Conservation (phyloP, 306 rosid genomes). For the Hippophae tibetana region DNA sequence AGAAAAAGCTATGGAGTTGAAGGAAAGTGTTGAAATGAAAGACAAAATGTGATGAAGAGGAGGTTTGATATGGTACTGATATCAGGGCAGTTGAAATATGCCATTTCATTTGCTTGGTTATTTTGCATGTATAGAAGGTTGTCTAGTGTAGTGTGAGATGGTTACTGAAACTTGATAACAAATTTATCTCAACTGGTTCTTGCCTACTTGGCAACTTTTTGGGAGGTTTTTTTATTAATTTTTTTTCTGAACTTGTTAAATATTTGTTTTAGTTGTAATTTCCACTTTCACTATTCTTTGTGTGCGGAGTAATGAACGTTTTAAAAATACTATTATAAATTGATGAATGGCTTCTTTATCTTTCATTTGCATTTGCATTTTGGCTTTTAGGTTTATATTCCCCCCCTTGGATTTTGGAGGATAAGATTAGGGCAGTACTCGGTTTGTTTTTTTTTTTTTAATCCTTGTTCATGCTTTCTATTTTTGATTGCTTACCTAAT, state of each 20-base stretch:
- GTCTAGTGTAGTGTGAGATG: not conserved
- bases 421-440: too few relatives aligned
- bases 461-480: too few relatives aligned
- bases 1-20: slow-evolving; percentile 1
- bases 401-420: too few relatives aligned
- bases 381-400: too few relatives aligned
- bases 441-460: too few relatives aligned
- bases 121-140: not conserved
- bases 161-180: not conserved
- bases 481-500: too few relatives aligned
- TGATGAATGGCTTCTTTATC: not conserved
- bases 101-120: too few relatives aligned
- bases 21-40: not conserved
- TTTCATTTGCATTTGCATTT: too few relatives aligned
- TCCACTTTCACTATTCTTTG: not conserved
- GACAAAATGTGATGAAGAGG: not conserved
- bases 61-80: not conserved
- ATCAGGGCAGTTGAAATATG: not conserved
- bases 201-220: not conserved
- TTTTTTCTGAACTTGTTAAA: not conserved
- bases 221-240: not conserved
- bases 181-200: not conserved
- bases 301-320: not conserved
- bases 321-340: not conserved
- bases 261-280: not conserved